These are phyloP conservation scores for Kodamaea nitidulidarum DNA, from an alignment of 805 yeast species.

Conservation along the genomic window DNA sequence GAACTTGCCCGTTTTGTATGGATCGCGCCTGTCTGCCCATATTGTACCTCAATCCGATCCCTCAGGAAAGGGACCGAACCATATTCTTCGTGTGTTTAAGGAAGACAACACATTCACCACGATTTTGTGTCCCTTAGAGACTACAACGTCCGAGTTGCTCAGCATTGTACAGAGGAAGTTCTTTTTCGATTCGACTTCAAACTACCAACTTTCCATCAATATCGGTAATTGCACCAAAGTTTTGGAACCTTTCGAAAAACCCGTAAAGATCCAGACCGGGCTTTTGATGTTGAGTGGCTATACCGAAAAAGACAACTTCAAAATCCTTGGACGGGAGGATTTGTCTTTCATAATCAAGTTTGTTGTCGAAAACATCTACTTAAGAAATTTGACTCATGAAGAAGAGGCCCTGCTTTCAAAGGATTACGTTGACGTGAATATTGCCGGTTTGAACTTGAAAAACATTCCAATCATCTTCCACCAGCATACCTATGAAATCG, in stretches of 20 bases:
- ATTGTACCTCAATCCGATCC: conserved; percentile 12
- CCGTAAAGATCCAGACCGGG: conserved; percentile 72
- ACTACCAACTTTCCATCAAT: conserved; percentile 69
- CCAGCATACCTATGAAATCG: conserved; percentile 76
- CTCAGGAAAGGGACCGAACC: conserved; percentile 31
- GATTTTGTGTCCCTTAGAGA: conserved; percentile 71
- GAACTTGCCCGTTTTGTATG: conserved; percentile 32
- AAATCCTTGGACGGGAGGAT: conserved; percentile 80
- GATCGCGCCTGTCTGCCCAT: conserved; percentile 22
- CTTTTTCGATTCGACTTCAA: conserved; percentile 63
- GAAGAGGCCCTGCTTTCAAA: conserved; percentile 64
- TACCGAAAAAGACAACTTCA: conserved; percentile 68
- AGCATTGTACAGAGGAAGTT: conserved; percentile 72
- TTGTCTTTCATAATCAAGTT: conserved; percentile 78
- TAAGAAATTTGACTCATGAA: conserved; percentile 59
- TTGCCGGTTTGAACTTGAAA: conserved; percentile 69
- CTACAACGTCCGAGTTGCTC: conserved; percentile 71
- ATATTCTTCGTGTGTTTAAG: conserved; percentile 68
- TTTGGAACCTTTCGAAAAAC: conserved; percentile 67
- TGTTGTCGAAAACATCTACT: conserved; percentile 59
- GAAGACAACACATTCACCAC: conserved; percentile 85
- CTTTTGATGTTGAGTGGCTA: conserved; percentile 74
- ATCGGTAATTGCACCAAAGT: conserved; percentile 76
- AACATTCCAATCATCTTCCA: conserved; percentile 82
- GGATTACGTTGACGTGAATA: conserved; percentile 69